These are phyloP conservation scores for Lactifluus rugatus DNA, from an alignment of 768 basidiomycete species.

Conservation along the genomic window DNA sequence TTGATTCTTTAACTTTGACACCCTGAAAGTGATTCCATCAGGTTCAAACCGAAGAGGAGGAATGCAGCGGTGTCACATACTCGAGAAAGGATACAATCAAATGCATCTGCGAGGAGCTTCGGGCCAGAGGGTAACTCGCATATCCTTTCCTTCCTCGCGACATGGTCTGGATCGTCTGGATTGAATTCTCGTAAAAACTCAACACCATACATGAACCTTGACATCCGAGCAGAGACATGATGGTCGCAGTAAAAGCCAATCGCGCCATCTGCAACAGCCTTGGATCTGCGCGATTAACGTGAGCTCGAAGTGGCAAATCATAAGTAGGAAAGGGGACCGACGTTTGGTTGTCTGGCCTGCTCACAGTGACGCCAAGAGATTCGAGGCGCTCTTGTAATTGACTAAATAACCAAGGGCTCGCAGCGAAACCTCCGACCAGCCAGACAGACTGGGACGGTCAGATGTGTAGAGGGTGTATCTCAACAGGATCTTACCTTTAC, in stretches of 20 bases:
- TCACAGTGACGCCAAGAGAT: slow-evolving; percentile 48
- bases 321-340: slow-evolving; percentile 27
- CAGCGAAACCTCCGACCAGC: slow-evolving; percentile 76
- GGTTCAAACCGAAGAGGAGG: slow-evolving; percentile 1
- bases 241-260: slow-evolving; percentile 81
- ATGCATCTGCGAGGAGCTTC: slow-evolving; percentile 68
- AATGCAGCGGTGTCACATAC: slow-evolving; percentile 32
- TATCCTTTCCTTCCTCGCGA: slow-evolving; percentile 50
- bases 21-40: slow-evolving; percentile 31
- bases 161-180: slow-evolving; percentile 54
- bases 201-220: slow-evolving; percentile 73
- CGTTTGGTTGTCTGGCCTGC: slow-evolving; percentile 74
- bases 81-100: slow-evolving; percentile 67
- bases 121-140: slow-evolving; percentile 73
- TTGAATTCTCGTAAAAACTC: slow-evolving; percentile 67
- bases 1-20: slow-evolving; percentile 71
- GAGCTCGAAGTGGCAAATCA: not conserved
- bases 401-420: slow-evolving; percentile 69
- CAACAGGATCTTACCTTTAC: slow-evolving; percentile 41
- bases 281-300: slow-evolving; percentile 41
- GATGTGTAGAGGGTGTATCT: not conserved
- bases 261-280: slow-evolving; percentile 77
- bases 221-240: slow-evolving; percentile 72
- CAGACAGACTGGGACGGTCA: slow-evolving; percentile 52
- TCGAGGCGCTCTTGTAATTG: slow-evolving; percentile 64